phyloP scores from a whole-genome alignment of 148 eudicot genomes.

The Tetragonia tetragonoides region DNA sequence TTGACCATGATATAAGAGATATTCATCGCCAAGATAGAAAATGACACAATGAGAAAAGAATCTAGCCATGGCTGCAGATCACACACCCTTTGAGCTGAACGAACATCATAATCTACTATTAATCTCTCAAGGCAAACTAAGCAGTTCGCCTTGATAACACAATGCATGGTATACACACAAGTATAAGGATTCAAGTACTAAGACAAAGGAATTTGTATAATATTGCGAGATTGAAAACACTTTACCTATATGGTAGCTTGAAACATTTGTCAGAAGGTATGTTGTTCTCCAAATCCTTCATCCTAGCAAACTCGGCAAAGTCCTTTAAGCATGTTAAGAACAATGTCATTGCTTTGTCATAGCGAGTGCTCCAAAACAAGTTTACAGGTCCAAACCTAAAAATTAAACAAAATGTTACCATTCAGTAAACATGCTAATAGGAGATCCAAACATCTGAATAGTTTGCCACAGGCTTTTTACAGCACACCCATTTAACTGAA shows the following conservation, averaged over 20 bases:
- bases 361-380: constrained; percentile 98
- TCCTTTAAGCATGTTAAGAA: constrained; percentile 96
- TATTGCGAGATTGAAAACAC: constrained; percentile 6
- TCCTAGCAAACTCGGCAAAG: constrained; percentile 88
- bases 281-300: constrained; percentile 80
- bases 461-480: neutral
- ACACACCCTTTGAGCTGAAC: neutral
- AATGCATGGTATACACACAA: neutral
- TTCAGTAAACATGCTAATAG: neutral
- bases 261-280: constrained; percentile 85
- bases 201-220: neutral
- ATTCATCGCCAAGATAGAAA: too few species aligned
- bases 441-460: neutral
- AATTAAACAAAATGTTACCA: neutral
- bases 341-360: constrained; percentile 96
- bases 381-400: constrained; percentile 96
- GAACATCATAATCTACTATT: neutral
- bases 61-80: too few species aligned
- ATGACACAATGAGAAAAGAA: too few species aligned
- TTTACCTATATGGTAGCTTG: constrained; percentile 91
- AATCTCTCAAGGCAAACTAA: neutral
- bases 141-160: neutral
- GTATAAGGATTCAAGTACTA: neutral
- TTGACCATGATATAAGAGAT: too few species aligned
- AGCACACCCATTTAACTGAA: neutral